These are phyloP conservation scores for Beauveria sp. DNA, from an alignment of 2,329 filamentous ascomycete species.

Conservation along the genomic window DNA sequence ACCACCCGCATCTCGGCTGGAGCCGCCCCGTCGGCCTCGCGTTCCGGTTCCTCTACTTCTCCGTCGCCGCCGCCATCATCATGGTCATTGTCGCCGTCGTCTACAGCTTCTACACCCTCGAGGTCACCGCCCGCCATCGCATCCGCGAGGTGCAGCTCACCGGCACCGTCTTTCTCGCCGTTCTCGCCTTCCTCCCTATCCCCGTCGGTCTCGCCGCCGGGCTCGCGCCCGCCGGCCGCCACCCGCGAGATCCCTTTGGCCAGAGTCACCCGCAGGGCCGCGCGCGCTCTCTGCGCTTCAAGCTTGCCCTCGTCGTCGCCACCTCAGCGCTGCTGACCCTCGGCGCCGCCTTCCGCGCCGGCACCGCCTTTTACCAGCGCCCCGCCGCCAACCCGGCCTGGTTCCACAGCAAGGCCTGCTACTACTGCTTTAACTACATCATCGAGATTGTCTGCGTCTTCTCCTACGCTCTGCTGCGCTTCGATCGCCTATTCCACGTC, in stretches of 20 bases:
- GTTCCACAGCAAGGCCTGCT: conserved; percentile 64
- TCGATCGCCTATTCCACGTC: conserved; percentile 70
- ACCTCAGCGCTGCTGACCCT: conserved; percentile 54
- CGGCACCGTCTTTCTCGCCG: conserved; percentile 55
- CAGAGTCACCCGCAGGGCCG: conserved; percentile 51
- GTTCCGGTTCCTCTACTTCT: conserved; percentile 52
- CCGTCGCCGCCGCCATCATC: conserved; percentile 52
- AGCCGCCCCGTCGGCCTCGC: conserved; percentile 38
- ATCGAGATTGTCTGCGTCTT: conserved; percentile 65
- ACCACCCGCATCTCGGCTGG: conserved; percentile 67
- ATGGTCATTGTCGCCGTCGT: conserved; percentile 60
- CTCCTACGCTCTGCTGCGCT: conserved; percentile 57
- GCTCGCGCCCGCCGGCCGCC: conserved; percentile 37
- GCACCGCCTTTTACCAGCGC: conserved; percentile 45
- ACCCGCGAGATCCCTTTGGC: conserved; percentile 45
- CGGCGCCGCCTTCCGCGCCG: conserved; percentile 63
- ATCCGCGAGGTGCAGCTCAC: conserved; percentile 61
- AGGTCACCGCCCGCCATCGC: conserved; percentile 36
- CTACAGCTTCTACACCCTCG: conserved; percentile 59
- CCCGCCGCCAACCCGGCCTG: conserved; percentile 51
- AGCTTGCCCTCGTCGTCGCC: conserved; percentile 56
- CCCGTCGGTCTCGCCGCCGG: conserved; percentile 30
- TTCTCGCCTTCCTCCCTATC: conserved; percentile 60
- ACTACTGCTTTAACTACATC: conserved; percentile 73
- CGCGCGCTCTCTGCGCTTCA: conserved; percentile 55